phyloP scores from a whole-genome alignment of 129 eudicot species.

The Smallanthus sonchifolius region DNA sequence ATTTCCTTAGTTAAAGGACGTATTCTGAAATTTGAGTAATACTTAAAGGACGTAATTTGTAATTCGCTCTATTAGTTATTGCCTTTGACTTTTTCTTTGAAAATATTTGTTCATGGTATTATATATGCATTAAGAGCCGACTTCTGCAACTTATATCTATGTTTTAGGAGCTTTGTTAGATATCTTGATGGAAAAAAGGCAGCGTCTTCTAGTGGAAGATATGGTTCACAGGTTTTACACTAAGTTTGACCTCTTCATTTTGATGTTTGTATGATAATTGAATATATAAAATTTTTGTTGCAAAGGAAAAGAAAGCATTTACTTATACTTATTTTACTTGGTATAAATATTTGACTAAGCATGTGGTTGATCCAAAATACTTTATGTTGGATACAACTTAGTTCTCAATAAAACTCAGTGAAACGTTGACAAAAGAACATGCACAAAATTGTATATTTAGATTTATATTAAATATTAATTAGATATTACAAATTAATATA shows the following conservation, averaged over 20 bases:
- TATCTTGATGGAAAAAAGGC: slow-evolving; percentile 74
- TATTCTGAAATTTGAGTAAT: too few relatives aligned
- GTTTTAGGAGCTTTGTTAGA: slow-evolving; percentile 79
- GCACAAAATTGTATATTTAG: background rate
- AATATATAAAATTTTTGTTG: background rate
- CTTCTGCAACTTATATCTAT: slow-evolving; percentile 4
- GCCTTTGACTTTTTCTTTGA: slow-evolving; percentile 3
- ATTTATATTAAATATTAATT: background rate
- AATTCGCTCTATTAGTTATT: too few relatives aligned
- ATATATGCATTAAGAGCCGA: slow-evolving; percentile 11
- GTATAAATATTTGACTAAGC: background rate
- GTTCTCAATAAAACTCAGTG: background rate
- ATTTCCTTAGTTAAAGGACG: too few relatives aligned
- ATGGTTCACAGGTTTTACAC: slow-evolving; percentile 61
- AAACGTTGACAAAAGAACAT: background rate
- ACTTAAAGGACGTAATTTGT: too few relatives aligned
- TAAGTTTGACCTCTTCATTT: slow-evolving; percentile 7
- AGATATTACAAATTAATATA: background rate
- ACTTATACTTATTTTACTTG: background rate
- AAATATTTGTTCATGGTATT: background rate
- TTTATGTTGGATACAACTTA: background rate
- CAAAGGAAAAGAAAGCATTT: slow-evolving; percentile 5
- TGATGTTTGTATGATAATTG: slow-evolving; percentile 5
- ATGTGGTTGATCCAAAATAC: background rate
- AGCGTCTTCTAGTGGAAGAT: slow-evolving; percentile 60